phyloP scores from a whole-genome alignment of 768 basidiomycete species.

The Leucocoprinus sp. region DNA sequence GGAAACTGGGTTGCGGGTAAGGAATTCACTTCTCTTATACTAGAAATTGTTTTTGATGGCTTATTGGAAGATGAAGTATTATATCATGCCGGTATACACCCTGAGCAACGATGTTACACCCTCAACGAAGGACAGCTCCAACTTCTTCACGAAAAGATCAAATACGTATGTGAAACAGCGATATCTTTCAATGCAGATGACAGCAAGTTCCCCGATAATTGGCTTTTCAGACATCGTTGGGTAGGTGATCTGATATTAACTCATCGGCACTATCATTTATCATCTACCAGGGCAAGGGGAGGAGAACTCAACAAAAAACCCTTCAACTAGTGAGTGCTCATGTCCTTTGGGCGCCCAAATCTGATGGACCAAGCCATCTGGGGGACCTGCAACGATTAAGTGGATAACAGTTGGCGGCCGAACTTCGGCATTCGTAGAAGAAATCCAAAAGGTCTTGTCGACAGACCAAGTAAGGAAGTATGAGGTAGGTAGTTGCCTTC shows the following conservation, averaged over 20 bases:
- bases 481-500: neutral
- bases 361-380: constrained; percentile 43
- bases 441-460: constrained; percentile 40
- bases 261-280: neutral
- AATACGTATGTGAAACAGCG: constrained; percentile 49
- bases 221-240: constrained; percentile 68
- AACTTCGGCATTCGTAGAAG: constrained; percentile 63
- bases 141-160: constrained; percentile 43
- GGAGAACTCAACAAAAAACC: constrained; percentile 18
- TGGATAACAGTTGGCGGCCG: constrained; percentile 73
- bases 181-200: constrained; percentile 67
- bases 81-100: constrained; percentile 68
- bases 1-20: constrained; percentile 79
- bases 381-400: constrained; percentile 60
- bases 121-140: constrained; percentile 41
- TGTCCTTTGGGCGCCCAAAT: neutral
- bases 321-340: neutral
- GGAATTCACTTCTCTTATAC: constrained; percentile 8
- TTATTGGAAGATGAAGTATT: constrained; percentile 51
- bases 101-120: constrained; percentile 55
- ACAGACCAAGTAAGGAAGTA: neutral
- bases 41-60: neutral
- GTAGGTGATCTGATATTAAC: constrained; percentile 23
- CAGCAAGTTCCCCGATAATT: constrained; percentile 53
- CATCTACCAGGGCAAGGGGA: constrained; percentile 51